Conservation (phyloP, 345 rosid species). For the Boechera retrofracta region DNA sequence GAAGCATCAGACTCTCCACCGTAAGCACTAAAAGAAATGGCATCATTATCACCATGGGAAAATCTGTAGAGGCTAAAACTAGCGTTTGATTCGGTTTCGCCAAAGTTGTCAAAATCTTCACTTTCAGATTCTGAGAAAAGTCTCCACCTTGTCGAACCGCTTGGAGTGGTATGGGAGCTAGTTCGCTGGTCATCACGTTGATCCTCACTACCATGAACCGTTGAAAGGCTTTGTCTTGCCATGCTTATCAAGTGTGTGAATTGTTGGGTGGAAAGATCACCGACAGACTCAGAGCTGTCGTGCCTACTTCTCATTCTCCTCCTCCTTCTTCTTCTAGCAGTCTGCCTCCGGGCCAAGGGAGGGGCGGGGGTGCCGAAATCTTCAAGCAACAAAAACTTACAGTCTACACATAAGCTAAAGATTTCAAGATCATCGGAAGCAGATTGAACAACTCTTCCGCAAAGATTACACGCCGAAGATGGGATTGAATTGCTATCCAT, state of each 20-base stretch:
- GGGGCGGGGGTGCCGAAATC: conserved; percentile 59
- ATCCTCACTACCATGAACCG: conserved; percentile 45
- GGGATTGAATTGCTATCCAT: conserved; percentile 41
- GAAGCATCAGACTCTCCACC: conserved; percentile 90
- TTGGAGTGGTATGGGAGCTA: conserved; percentile 62
- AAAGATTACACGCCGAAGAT: conserved; percentile 59
- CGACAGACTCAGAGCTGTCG: conserved; percentile 71
- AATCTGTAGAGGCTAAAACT: conserved; percentile 57
- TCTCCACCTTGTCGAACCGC: conserved; percentile 72
- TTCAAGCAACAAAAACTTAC: conserved; percentile 79
- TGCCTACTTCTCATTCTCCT: conserved; percentile 56
- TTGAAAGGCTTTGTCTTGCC: conserved; percentile 60
- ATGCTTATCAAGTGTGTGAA: conserved; percentile 61
- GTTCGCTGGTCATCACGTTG: conserved; percentile 31
- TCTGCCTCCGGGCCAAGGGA: conserved; percentile 49
- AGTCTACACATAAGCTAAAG: conserved; percentile 68
- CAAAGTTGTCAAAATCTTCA: conserved; percentile 66
- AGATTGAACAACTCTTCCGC: conserved; percentile 53
- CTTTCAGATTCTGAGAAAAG: conserved; percentile 76
- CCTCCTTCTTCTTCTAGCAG: conserved; percentile 53
- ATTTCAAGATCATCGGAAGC: conserved; percentile 58
- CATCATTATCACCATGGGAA: conserved; percentile 67
- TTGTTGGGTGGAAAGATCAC: conserved; percentile 60
- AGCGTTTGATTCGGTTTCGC: conserved; percentile 69
- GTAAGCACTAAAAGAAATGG: conserved; percentile 66